Conservation (phyloP, 306 rosid species). For the Citrullus mucosospermus region DNA sequence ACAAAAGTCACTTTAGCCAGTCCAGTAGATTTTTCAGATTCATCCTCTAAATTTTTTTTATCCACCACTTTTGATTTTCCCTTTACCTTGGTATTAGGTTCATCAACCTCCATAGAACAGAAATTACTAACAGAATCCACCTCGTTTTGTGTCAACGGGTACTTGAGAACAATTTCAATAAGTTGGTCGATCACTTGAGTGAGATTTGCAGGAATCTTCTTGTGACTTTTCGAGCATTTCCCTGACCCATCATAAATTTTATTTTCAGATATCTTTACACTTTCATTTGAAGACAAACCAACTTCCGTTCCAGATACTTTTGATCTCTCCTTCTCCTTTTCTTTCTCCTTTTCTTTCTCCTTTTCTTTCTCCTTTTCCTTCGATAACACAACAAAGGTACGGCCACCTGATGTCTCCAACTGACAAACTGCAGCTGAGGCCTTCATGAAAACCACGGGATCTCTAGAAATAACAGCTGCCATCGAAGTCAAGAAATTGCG, state of each 20-base stretch:
- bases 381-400: constrained; percentile 62
- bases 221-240: constrained; percentile 77
- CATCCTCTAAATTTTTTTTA: constrained; percentile 39
- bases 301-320: constrained; percentile 51
- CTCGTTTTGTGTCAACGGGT: constrained; percentile 40
- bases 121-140: constrained; percentile 34
- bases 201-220: constrained; percentile 82
- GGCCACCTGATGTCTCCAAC: constrained; percentile 84
- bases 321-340: constrained; percentile 72
- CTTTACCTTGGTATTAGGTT: constrained; percentile 74
- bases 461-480: constrained; percentile 93
- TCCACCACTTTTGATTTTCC: constrained; percentile 93
- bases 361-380: constrained; percentile 82
- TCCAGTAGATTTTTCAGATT: constrained; percentile 76
- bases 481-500: constrained; percentile 71
- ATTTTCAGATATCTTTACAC: constrained; percentile 70
- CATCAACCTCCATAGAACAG: constrained; percentile 85
- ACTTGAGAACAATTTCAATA: constrained; percentile 83
- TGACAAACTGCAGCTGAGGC: constrained; percentile 88
- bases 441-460: constrained; percentile 88
- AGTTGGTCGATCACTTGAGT: constrained; percentile 94
- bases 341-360: constrained; percentile 42
- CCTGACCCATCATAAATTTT: constrained; percentile 65
- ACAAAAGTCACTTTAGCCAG: constrained; percentile 91
- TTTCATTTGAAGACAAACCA: constrained; percentile 60